Base-by-base conservation (phyloP, 495 filamentous ascomycete species). In the Talaromyces nanjingensis region DNA sequence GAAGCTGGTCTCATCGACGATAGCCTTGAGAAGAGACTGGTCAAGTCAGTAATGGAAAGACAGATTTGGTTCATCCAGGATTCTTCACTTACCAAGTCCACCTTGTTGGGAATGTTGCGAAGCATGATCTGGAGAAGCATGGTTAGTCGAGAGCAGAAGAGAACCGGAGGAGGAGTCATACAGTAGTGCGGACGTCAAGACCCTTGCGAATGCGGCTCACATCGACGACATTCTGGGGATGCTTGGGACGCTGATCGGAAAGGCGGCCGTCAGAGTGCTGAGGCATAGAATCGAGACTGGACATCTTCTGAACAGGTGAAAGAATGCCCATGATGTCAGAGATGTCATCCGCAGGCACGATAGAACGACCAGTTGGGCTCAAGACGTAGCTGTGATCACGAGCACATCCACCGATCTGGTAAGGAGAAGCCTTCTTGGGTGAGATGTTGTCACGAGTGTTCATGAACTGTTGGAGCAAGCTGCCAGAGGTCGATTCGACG, bases 41-140 rank as follows among this genome's bases (percentile, higher is more conserved):
- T 56, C 67, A 4, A 58, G 24, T 31, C 72, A 62, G 24, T 25
- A 54, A 52, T 3, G 16, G 33, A 69, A 65, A 64, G 60, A 31
- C 4, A 62, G 24, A 60, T 14, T 61, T 22, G 18, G 47, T 33
- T 53, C 60, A 39, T 54, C 45, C 9, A 37, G 25, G 29, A 22
- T 37, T 18, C 9, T 18, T 11, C 18, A 34, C 72, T 64, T 68
- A 88, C 87, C 75, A 90, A 87, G 64, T 91, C 86, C 65, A 97
- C 87, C 69, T 91, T 90, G 75, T 96, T 96, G 4, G 94, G 94
- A 60, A 98, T 94, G 70, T 98, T 97, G 8, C 93, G 88, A 27
- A 97, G 78, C 94, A 98, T 98, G 64, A 98, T 88, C 91, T 96
- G 66, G 16, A 45, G 29, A 59, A 62, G 16, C 11, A 63, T 31